phyloP scores from a whole-genome alignment of 169 alveolate species.

The Eimeria falciformis region DNA sequence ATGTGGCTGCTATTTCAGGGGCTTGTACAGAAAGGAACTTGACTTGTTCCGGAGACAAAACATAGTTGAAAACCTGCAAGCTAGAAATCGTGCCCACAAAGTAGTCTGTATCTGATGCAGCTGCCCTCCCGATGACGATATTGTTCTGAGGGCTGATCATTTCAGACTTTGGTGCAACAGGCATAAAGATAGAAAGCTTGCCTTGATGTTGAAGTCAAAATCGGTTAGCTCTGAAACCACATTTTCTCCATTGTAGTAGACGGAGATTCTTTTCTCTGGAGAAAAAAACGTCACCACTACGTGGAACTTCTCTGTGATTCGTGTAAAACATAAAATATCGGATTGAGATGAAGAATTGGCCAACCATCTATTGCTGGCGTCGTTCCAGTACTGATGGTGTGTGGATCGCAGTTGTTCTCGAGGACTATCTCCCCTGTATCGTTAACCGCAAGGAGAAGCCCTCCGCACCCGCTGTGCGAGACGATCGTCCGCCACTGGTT shows the following conservation, averaged over 20 bases:
- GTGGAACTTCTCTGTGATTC: slow-evolving; percentile 81
- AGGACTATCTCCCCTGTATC: slow-evolving; percentile 86
- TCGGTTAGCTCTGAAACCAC: slow-evolving; percentile 77
- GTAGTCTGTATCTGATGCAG: slow-evolving; percentile 83
- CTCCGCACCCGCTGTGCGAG: slow-evolving; percentile 87
- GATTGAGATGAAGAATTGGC: background rate
- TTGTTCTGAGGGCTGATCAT: slow-evolving; percentile 81
- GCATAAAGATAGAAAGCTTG: too few relatives aligned
- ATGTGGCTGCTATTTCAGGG: slow-evolving; percentile 5
- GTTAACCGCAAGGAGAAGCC: slow-evolving; percentile 85
- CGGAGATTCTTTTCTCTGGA: slow-evolving; percentile 77
- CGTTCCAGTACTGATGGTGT: slow-evolving; percentile 83
- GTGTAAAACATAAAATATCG: background rate
- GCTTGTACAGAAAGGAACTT: background rate
- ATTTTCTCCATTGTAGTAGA: slow-evolving; percentile 83
- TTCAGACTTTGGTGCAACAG: too few relatives aligned
- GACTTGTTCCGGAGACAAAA: slow-evolving; percentile 86
- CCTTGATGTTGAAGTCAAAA: slow-evolving; percentile 80
- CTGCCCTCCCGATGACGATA: slow-evolving; percentile 81
- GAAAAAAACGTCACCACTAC: slow-evolving; percentile 60
- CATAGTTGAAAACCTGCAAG: slow-evolving; percentile 83
- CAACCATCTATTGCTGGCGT: slow-evolving; percentile 78
- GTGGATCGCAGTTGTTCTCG: slow-evolving; percentile 88
- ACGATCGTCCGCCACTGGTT: slow-evolving; percentile 79
- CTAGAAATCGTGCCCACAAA: slow-evolving; percentile 83